phyloP scores from a whole-genome alignment of 192 early-diverging fungal species.

The Geranomyces michiganensis region DNA sequence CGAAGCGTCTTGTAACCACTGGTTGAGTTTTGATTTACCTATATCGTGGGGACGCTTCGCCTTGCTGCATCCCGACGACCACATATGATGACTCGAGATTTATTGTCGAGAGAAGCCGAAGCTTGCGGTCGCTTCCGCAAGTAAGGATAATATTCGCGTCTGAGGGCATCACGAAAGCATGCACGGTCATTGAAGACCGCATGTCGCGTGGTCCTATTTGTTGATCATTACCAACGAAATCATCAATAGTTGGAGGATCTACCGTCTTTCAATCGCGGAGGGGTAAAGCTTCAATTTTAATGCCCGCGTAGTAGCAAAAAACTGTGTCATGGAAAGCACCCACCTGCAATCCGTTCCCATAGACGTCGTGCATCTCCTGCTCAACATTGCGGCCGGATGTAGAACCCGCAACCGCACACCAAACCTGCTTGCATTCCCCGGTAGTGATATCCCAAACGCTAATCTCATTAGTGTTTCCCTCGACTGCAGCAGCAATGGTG shows the following conservation, averaged over 20 bases:
- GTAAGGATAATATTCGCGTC: constrained; percentile 72
- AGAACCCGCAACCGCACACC: constrained; percentile 52
- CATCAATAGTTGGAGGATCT: constrained; percentile 22
- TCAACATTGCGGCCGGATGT: constrained; percentile 23
- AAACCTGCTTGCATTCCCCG: constrained; percentile 71
- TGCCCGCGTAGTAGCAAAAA: not conserved
- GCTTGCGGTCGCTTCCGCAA: constrained; percentile 80
- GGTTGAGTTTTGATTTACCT: constrained; percentile 51
- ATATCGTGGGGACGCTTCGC: constrained; percentile 62
- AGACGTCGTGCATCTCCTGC: constrained; percentile 43
- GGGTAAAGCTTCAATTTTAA: no score
- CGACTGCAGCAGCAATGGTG: constrained; percentile 66
- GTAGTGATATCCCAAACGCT: constrained; percentile 81
- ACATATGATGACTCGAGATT: constrained; percentile 74
- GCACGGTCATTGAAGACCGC: not conserved
- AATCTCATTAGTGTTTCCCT: constrained; percentile 67
- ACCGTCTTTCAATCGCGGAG: constrained; percentile 3
- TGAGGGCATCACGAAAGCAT: constrained; percentile 25
- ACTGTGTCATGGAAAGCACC: not conserved
- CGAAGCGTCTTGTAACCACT: not conserved
- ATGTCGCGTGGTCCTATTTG: not conserved
- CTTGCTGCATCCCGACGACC: constrained; percentile 63
- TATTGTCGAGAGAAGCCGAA: constrained; percentile 81
- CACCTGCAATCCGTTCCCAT: constrained; percentile 52
- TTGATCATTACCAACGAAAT: not conserved